These are phyloP conservation scores for Aspergillus transmontanensis DNA, from an alignment of 2,329 filamentous ascomycete species.

Conservation along the genomic window DNA sequence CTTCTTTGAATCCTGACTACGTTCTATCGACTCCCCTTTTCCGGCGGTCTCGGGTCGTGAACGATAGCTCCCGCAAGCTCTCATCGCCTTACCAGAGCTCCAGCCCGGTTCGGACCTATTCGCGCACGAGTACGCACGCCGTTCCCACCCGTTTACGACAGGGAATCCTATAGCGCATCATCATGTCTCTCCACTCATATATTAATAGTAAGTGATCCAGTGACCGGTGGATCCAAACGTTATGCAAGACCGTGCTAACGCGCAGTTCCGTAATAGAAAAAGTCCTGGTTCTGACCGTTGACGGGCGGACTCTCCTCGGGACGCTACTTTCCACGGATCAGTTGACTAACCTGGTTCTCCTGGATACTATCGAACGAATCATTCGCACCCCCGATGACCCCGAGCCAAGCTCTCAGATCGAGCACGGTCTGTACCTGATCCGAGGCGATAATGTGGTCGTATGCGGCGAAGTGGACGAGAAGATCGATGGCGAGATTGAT, in stretches of 20 bases:
- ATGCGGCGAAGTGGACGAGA: slow-evolving; percentile 86
- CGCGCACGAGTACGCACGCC: neutral
- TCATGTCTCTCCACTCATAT: slow-evolving; percentile 57
- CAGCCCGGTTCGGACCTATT: neutral
- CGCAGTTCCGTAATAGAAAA: slow-evolving; percentile 64
- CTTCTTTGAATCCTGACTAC: neutral
- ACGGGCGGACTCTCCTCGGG: slow-evolving; percentile 84
- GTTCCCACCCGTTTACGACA: neutral
- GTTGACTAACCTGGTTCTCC: slow-evolving; percentile 87
- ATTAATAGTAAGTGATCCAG: slow-evolving; percentile 52
- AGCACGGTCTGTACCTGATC: slow-evolving; percentile 86
- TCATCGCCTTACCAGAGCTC: neutral
- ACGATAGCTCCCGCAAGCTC: neutral
- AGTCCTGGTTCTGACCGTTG: slow-evolving; percentile 86
- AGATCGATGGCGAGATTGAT: slow-evolving; percentile 85
- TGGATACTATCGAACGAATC: slow-evolving; percentile 81
- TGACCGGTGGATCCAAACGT: neutral
- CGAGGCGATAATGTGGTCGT: slow-evolving; percentile 93
- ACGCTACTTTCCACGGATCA: slow-evolving; percentile 85
- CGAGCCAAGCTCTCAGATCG: slow-evolving; percentile 77
- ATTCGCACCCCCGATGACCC: slow-evolving; percentile 83
- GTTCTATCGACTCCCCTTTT: neutral
- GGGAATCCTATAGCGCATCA: slow-evolving; percentile 13
- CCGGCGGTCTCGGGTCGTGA: neutral
- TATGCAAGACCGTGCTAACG: slow-evolving; percentile 14